Evolutionary conservation across 2,329 filamentous ascomycete genomes (phyloP), one percentile per base, ranked within the genome.

Genomic region (Ophiocordyceps camponoti-saundersi): DNA sequence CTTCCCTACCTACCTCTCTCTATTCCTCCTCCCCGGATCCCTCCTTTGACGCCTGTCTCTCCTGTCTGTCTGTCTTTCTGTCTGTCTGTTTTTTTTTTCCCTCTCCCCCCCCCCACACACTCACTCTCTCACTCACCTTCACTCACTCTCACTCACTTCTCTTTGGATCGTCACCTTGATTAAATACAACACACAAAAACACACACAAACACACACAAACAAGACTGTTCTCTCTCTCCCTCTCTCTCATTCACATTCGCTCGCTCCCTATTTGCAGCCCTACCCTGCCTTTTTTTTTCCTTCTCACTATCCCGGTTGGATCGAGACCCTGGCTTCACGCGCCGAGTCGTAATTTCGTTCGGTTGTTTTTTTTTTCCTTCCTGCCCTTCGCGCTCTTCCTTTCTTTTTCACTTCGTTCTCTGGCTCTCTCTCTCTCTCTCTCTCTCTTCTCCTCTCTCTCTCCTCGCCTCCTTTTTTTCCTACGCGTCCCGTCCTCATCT

Each of bases 1-100:
- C 20, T n/a, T 11, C 13, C 32, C 32, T n/a, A 3, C 32, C 13
- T 11, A 13, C 13, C 53, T 53, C 52, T 52, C 53, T 53, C 48
- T 51, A n/a, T n/a, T n/a, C n/a, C n/a, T n/a, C n/a, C n/a, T n/a
- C n/a, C n/a, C 32, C 20, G 6, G 29, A 30, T 11, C 15, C 11
- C 10, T 11, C 10, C 30, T 11, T 12, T 6, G 10, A 15, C 3
- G 5, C 30, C 11, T 29, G 32, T 46, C 48, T 6, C 36, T 42
- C 34, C 45, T 23, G 13, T 15, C 11, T 3, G 4, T 23, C 41
- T 43, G 16, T 36, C 32, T 36, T 36, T 6, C 13, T 11, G 4
- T 11, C 16, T 43, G 8, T 5, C 20, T 43, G 21, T 26, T 15
- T 43, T 23, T 22, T 3, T 43, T 23, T 26, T 26, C 23, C 23